phyloP scores from a whole-genome alignment of 1,139 yeast genomes.

The Saccharomyces hybrid region DNA sequence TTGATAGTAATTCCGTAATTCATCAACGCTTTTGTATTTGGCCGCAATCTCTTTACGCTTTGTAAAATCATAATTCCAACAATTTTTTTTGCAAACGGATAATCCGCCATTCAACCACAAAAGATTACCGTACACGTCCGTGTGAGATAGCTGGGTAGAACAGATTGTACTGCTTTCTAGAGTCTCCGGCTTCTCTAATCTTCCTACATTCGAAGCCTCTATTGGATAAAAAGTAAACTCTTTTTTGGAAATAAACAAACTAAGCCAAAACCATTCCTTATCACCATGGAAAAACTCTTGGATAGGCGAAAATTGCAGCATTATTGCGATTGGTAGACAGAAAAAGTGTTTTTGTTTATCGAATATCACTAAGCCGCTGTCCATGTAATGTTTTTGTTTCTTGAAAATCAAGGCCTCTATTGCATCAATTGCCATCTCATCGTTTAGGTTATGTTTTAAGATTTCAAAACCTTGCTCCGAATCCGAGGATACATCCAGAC shows the following conservation, averaged over 20 bases:
- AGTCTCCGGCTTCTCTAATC: background rate
- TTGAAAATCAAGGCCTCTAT: background rate
- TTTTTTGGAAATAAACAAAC: slow-evolving; percentile 25
- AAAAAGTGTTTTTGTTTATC: slow-evolving; percentile 40
- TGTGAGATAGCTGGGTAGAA: slow-evolving; percentile 8
- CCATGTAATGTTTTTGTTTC: slow-evolving; percentile 40
- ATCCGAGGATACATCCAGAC: background rate
- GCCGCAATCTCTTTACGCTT: slow-evolving; percentile 2
- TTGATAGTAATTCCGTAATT: background rate
- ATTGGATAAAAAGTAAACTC: slow-evolving; percentile 5
- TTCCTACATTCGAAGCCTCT: slow-evolving; percentile 6
- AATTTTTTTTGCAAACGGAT: slow-evolving; percentile 5
- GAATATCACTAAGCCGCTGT: slow-evolving; percentile 47
- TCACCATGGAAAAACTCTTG: slow-evolving; percentile 41
- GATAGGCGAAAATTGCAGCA: slow-evolving; percentile 30
- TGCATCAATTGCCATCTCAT: background rate
- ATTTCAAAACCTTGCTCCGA: background rate
- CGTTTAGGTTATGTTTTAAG: background rate
- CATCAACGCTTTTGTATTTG: background rate
- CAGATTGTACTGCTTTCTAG: slow-evolving; percentile 3
- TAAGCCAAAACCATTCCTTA: slow-evolving; percentile 52
- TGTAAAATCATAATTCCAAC: slow-evolving; percentile 5
- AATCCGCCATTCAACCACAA: slow-evolving; percentile 10
- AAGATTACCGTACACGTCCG: slow-evolving; percentile 1
- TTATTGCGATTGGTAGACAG: slow-evolving; percentile 39